Conservation (phyloP, 805 yeast species). For the Wickerhamiella sergipiensis region DNA sequence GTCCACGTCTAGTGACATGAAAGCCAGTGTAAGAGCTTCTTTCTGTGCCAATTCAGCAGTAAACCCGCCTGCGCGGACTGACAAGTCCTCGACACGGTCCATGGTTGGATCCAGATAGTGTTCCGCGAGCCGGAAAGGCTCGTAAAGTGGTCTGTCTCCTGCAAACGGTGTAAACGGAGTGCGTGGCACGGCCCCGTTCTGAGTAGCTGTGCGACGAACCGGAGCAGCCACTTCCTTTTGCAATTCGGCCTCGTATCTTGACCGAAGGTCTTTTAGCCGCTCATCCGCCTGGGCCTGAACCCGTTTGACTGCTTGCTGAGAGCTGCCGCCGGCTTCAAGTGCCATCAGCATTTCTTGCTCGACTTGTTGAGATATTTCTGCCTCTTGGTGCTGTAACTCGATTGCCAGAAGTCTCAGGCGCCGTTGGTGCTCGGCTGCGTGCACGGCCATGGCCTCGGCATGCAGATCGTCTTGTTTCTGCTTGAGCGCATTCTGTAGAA, state of each 20-base stretch:
- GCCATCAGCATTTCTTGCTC: slow-evolving; percentile 43
- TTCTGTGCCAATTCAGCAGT: slow-evolving; percentile 53
- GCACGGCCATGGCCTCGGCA: slow-evolving; percentile 46
- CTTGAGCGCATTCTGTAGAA: slow-evolving; percentile 60
- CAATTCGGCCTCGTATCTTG: slow-evolving; percentile 35
- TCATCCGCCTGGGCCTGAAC: slow-evolving; percentile 43
- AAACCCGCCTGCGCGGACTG: slow-evolving; percentile 79
- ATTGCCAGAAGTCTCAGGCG: slow-evolving; percentile 40
- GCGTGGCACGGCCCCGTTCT: slow-evolving; percentile 14
- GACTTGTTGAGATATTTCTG: slow-evolving; percentile 29
- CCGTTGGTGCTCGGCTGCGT: slow-evolving; percentile 52
- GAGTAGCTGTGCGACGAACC: slow-evolving; percentile 14
- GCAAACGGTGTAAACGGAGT: slow-evolving; percentile 88
- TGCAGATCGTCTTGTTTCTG: slow-evolving; percentile 59
- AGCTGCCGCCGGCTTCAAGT: slow-evolving; percentile 32
- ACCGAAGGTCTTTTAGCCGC: slow-evolving; percentile 51
- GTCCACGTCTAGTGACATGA: slow-evolving; percentile 75
- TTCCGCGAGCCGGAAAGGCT: slow-evolving; percentile 36
- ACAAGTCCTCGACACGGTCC: slow-evolving; percentile 37
- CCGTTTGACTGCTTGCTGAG: slow-evolving; percentile 37
- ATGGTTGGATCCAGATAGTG: slow-evolving; percentile 53
- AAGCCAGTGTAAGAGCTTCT: slow-evolving; percentile 75
- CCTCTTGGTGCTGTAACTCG: slow-evolving; percentile 47
- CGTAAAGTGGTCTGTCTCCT: slow-evolving; percentile 60
- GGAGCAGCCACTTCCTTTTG: slow-evolving; percentile 7